Conservation (phyloP, 2,329 filamentous ascomycete genomes). For the Arthrobotrys megalospora region DNA sequence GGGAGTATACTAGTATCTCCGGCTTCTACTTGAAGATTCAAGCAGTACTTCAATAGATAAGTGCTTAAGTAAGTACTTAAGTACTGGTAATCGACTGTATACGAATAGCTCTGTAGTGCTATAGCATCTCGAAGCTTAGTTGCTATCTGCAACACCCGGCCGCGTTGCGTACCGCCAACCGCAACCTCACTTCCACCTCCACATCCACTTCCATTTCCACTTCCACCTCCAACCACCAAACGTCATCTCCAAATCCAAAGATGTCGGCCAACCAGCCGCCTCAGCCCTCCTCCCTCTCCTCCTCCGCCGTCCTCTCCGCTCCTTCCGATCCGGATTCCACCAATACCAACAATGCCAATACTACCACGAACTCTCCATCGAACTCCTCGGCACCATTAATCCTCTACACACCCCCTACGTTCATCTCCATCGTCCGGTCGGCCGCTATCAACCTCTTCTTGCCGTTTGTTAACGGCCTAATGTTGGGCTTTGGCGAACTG, state of each 20-base stretch:
- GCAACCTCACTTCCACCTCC: slow-evolving; percentile 41
- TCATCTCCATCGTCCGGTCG: slow-evolving; percentile 87
- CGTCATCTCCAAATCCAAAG: slow-evolving; percentile 19
- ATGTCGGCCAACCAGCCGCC: slow-evolving; percentile 58
- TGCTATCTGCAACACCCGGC: slow-evolving; percentile 35
- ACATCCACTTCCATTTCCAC: slow-evolving; percentile 2
- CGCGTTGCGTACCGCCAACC: not conserved
- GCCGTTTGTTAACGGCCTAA: slow-evolving; percentile 97
- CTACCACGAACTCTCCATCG: slow-evolving; percentile 64
- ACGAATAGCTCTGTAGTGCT: too few species aligned
- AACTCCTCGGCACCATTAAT: slow-evolving; percentile 78
- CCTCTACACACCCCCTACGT: slow-evolving; percentile 88
- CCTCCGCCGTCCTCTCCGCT: slow-evolving; percentile 55
- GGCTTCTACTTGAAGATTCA: too few species aligned
- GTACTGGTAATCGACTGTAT: too few species aligned
- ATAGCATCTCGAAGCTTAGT: too few species aligned
- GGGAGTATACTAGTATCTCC: too few species aligned
- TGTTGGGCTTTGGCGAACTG: slow-evolving; percentile 96
- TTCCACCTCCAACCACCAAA: not conserved
- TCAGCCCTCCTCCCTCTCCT: slow-evolving; percentile 57
- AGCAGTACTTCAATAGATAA: too few species aligned
- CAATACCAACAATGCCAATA: slow-evolving; percentile 25
- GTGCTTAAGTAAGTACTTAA: too few species aligned
- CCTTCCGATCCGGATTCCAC: slow-evolving; percentile 46
- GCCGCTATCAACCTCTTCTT: slow-evolving; percentile 95